Percentiles rank a stretch among this genome's conserved stretches.
These are phyloP conservation scores for Sistotremastrum suecicum DNA, from an alignment of 768 basidiomycete genomes.

Conservation along the genomic window DNA sequence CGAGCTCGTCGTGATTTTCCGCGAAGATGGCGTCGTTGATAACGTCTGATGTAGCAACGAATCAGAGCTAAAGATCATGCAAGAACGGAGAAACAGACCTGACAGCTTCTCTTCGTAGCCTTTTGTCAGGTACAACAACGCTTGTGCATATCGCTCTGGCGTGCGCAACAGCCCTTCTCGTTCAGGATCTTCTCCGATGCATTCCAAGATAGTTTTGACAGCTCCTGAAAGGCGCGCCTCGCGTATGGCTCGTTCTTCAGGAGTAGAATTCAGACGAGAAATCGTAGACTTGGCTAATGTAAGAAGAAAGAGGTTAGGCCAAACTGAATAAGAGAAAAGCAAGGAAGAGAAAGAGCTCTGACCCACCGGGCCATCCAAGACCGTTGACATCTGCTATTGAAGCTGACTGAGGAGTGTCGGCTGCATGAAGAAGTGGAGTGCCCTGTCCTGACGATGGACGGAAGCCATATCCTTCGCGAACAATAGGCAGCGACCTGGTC, in stretches of 20 bases:
- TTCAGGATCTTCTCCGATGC: slow-evolving; percentile 96
- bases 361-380: slow-evolving; percentile 83
- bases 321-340: slow-evolving; percentile 1
- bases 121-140: slow-evolving; percentile 97
- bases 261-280: slow-evolving; percentile 67
- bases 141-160: slow-evolving; percentile 92
- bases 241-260: slow-evolving; percentile 53
- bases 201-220: slow-evolving; percentile 85
- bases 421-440: slow-evolving; percentile 31
- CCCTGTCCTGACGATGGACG: slow-evolving; percentile 51
- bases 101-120: slow-evolving; percentile 93
- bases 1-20: slow-evolving; percentile 99
- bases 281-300: slow-evolving; percentile 77
- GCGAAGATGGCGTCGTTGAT: slow-evolving; percentile 98
- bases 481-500: slow-evolving; percentile 16
- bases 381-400: slow-evolving; percentile 49
- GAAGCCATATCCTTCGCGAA: slow-evolving; percentile 74
- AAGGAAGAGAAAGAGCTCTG: slow-evolving; percentile 4
- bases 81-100: slow-evolving; percentile 32
- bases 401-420: slow-evolving; percentile 23
- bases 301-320: slow-evolving; percentile 4
- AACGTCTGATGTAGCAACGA: slow-evolving; percentile 46
- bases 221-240: slow-evolving; percentile 71
- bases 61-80: neutral
- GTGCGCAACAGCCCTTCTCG: slow-evolving; percentile 86